These are phyloP conservation scores for Phytomonas sp. DNA, from an alignment of 208 protist species.

Conservation along the genomic window DNA sequence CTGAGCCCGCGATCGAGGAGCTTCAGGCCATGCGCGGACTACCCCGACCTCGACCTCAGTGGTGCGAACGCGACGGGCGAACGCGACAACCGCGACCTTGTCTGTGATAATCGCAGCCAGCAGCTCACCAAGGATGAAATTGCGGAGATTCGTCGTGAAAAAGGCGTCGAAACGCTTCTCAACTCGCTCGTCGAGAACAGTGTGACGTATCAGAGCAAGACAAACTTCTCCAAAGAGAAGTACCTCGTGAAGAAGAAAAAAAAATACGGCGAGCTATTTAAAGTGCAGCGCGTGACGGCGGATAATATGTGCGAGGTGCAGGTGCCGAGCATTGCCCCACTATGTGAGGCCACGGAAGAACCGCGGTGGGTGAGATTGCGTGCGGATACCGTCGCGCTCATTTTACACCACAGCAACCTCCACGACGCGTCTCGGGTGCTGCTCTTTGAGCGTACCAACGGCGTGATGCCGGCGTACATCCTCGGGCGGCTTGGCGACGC, in stretches of 20 bases:
- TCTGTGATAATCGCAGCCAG: conserved; percentile 78
- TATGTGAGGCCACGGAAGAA: conserved; percentile 58
- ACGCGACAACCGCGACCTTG: conserved; percentile 75
- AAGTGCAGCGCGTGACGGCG: conserved; percentile 61
- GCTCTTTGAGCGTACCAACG: conserved; percentile 75
- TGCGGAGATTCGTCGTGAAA: conserved; percentile 56
- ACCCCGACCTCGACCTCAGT: conserved; percentile 85
- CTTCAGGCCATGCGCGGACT: conserved; percentile 62
- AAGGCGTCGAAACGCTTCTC: conserved; percentile 69
- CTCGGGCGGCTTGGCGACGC: conserved; percentile 60
- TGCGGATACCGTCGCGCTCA: conserved; percentile 76
- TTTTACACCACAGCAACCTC: conserved; percentile 82
- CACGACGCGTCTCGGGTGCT: conserved; percentile 67
- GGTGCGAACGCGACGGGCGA: conserved; percentile 18
- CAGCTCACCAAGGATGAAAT: conserved; percentile 72
- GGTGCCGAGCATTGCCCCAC: conserved; percentile 74
- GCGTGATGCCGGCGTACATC: conserved; percentile 59
- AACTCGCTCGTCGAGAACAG: conserved; percentile 77
- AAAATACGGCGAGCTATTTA: conserved; percentile 82
- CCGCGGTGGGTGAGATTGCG: conserved; percentile 54
- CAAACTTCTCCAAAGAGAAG: conserved; percentile 87
- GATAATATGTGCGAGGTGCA: conserved; percentile 74
- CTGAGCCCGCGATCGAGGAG: conserved; percentile 41
- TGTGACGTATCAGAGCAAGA: conserved; percentile 80
- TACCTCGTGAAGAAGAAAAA: conserved; percentile 90